A percentile compares a stretch with the other conserved stretches of the same genome.
Evolutionary conservation across 331 rosid genomes (phyloP).

Genomic region (Spiraea crenata): DNA sequence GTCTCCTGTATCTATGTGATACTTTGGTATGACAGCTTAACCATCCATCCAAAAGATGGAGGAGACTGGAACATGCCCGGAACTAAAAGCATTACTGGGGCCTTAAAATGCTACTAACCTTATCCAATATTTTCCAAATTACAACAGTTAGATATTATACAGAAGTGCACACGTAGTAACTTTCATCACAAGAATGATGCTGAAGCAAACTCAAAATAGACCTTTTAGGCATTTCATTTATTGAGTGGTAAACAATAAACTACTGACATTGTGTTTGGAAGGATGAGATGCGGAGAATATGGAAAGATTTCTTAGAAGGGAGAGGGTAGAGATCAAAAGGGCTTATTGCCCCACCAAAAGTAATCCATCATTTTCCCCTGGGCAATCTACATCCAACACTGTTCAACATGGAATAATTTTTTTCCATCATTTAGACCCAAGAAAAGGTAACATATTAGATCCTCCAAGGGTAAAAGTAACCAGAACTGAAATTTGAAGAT

Average conservation of each 20-base stretch:
- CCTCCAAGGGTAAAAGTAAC: background rate
- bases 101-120: background rate
- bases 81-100: background rate
- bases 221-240: too few relatives aligned
- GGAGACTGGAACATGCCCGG: background rate
- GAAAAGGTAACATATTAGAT: background rate
- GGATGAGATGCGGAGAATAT: background rate
- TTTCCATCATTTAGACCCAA: background rate
- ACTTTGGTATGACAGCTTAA: background rate
- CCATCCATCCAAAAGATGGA: background rate
- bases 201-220: too few relatives aligned
- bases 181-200: background rate
- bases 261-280: background rate
- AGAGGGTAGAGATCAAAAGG: background rate
- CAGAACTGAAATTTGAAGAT: background rate
- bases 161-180: background rate
- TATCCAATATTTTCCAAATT: background rate
- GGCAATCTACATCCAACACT: background rate
- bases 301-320: background rate
- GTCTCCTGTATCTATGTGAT: background rate
- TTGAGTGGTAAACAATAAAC: background rate
- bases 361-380: background rate
- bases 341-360: background rate
- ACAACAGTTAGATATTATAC: background rate
- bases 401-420: background rate